A percentile compares a stretch with the other conserved stretches of the same genome.
phyloP scores from a whole-genome alignment of 768 basidiomycete species.

The Antrodiella citrinella region DNA sequence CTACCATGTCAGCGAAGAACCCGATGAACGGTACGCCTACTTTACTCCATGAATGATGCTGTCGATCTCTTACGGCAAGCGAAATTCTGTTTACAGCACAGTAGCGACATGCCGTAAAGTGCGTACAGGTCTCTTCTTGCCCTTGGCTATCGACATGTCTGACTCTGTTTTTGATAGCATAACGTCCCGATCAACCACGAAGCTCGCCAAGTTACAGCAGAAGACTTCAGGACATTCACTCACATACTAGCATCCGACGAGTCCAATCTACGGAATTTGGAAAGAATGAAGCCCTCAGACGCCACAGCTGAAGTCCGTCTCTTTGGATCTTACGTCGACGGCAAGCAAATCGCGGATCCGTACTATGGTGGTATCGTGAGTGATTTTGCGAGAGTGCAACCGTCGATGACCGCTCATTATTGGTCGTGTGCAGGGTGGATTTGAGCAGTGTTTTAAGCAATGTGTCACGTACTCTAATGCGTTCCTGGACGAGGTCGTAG shows the following conservation, averaged over 20 bases:
- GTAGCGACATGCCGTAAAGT: slow-evolving; percentile 67
- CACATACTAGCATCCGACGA: slow-evolving; percentile 84
- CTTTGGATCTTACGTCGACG: slow-evolving; percentile 76
- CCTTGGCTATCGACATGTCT: too few species aligned
- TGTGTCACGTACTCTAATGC: slow-evolving; percentile 69
- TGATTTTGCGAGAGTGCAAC: slow-evolving; percentile 4
- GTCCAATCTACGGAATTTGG: slow-evolving; percentile 59
- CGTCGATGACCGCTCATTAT: background rate
- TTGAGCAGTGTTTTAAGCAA: slow-evolving; percentile 73
- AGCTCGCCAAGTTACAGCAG: slow-evolving; percentile 53
- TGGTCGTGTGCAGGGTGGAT: slow-evolving; percentile 42
- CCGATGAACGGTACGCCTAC: slow-evolving; percentile 65
- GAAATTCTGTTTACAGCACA: slow-evolving; percentile 36
- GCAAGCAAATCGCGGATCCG: slow-evolving; percentile 71
- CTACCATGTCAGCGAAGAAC: slow-evolving; percentile 79
- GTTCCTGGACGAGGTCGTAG: slow-evolving; percentile 61
- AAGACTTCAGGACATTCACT: slow-evolving; percentile 70
- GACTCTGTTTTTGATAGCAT: slow-evolving; percentile 47
- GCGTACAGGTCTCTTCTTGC: slow-evolving; percentile 2
- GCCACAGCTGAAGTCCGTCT: slow-evolving; percentile 59
- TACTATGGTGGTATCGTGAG: slow-evolving; percentile 69
- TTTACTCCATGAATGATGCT: too few species aligned
- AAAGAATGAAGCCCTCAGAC: slow-evolving; percentile 38
- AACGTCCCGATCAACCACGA: slow-evolving; percentile 59
- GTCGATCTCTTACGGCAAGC: background rate